Percentiles rank a stretch among this genome's conserved stretches.
phyloP scores from a whole-genome alignment of 352 stramenopile species.

The Phytophthora megakarya region DNA sequence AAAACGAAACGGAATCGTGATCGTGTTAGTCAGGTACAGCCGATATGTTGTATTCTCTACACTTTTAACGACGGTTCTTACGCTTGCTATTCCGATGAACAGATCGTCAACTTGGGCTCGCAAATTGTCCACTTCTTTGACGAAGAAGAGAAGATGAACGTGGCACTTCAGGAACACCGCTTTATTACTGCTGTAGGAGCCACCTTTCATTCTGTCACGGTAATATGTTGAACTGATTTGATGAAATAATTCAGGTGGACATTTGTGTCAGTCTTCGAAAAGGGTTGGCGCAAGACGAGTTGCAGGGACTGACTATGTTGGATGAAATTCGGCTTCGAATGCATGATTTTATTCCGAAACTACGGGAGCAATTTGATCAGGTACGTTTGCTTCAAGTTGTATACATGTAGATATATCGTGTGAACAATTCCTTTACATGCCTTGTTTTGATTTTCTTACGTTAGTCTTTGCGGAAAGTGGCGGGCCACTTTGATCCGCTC shows the following conservation, averaged over 20 bases:
- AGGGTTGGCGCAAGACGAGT: conserved; percentile 44
- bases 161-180: conserved; percentile 57
- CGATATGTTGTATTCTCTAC: background rate
- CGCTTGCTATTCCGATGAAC: background rate
- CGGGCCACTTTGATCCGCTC: conserved; percentile 67
- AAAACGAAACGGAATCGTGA: conserved; percentile 85
- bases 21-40: conserved; percentile 62
- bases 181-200: conserved; percentile 72
- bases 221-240: background rate
- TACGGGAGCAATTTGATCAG: conserved; percentile 76
- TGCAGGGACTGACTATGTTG: conserved; percentile 63
- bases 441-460: background rate
- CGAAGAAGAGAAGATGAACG: conserved; percentile 79
- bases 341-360: conserved; percentile 76
- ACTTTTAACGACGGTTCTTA: conserved; percentile 1
- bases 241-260: conserved; percentile 50
- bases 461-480: conserved; percentile 77
- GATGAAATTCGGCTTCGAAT: conserved; percentile 66
- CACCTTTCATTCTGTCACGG: background rate
- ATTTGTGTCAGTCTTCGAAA: conserved; percentile 71
- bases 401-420: background rate
- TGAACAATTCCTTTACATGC: background rate
- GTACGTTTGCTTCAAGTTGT: conserved; percentile 28
- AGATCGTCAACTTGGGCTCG: conserved; percentile 35
- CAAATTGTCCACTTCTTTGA: conserved; percentile 84